phyloP scores from a whole-genome alignment of 2,329 filamentous ascomycete species.

The Beauveria brongniartii region DNA sequence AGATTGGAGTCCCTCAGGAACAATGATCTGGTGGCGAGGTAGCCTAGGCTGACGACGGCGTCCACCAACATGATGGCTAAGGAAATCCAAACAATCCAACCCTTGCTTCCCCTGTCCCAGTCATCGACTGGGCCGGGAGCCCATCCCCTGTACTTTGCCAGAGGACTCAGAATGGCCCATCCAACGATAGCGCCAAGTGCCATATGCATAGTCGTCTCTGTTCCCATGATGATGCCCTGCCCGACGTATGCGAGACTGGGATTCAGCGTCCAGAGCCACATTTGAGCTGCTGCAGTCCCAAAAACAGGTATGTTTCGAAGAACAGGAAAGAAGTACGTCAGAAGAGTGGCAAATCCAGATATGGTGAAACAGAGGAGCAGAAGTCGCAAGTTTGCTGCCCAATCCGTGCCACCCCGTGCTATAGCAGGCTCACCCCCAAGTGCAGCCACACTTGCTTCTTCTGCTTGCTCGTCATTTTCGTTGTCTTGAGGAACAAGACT shows the following conservation, averaged over 20 bases:
- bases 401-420: slow-evolving; percentile 21
- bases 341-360: slow-evolving; percentile 63
- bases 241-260: slow-evolving; percentile 96
- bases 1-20: slow-evolving; percentile 15
- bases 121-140: slow-evolving; percentile 78
- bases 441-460: slow-evolving; percentile 26
- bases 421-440: slow-evolving; percentile 23
- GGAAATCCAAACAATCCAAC: slow-evolving; percentile 97
- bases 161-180: slow-evolving; percentile 83
- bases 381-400: slow-evolving; percentile 43
- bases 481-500: slow-evolving; percentile 31
- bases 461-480: slow-evolving; percentile 17
- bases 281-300: slow-evolving; percentile 61
- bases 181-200: slow-evolving; percentile 79
- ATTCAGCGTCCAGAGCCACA: slow-evolving; percentile 94
- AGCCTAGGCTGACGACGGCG: slow-evolving; percentile 77
- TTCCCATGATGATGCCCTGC: slow-evolving; percentile 97
- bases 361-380: slow-evolving; percentile 49
- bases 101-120: slow-evolving; percentile 90
- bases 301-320: slow-evolving; percentile 83
- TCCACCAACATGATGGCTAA: slow-evolving; percentile 96
- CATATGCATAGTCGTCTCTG: slow-evolving; percentile 93
- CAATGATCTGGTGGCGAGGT: slow-evolving; percentile 61
- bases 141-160: slow-evolving; percentile 82
- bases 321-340: slow-evolving; percentile 83